These are phyloP conservation scores for Zelonia costaricensis DNA, from an alignment of 208 protist genomes.

Conservation along the genomic window DNA sequence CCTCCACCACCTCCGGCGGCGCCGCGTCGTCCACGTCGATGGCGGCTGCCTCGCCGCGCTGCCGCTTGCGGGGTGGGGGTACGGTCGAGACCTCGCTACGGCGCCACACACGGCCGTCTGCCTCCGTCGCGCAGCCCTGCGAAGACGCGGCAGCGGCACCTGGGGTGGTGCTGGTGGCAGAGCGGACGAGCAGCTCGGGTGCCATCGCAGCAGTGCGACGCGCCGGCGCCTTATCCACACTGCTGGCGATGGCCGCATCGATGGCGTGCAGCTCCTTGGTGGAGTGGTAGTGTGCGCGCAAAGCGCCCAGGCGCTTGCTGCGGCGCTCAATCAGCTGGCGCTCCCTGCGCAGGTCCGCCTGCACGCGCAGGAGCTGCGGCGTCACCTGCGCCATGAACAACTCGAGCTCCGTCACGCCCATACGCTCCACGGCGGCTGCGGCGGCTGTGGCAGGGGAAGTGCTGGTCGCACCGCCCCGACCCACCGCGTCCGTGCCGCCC, in stretches of 20 bases:
- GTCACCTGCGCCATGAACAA: slow-evolving; percentile 67
- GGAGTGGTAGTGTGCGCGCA: slow-evolving; percentile 44
- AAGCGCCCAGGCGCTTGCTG: slow-evolving; percentile 31
- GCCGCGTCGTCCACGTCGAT: slow-evolving; percentile 36
- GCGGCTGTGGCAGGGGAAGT: neutral
- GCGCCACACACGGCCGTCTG: too few relatives aligned
- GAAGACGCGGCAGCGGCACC: neutral
- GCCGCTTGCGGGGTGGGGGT: slow-evolving; percentile 21
- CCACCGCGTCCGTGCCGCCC: slow-evolving; percentile 6
- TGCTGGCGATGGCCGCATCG: slow-evolving; percentile 14
- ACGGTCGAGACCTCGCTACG: too few relatives aligned
- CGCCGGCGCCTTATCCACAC: neutral
- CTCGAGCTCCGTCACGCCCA: slow-evolving; percentile 77
- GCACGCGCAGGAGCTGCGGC: slow-evolving; percentile 39
- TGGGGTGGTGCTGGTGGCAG: too few relatives aligned
- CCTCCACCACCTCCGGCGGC: slow-evolving; percentile 15
- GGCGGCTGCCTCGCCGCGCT: slow-evolving; percentile 9
- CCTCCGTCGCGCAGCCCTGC: too few relatives aligned
- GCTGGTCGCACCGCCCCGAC: neutral
- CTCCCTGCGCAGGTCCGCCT: slow-evolving; percentile 56
- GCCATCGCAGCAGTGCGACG: neutral
- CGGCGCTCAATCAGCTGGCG: slow-evolving; percentile 46
- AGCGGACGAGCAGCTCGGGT: too few relatives aligned
- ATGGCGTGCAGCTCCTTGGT: slow-evolving; percentile 32
- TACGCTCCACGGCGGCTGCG: slow-evolving; percentile 35